Evolutionary conservation across 1,284 basidiomycete genomes (phyloP).

Genomic region (Pseudozyma sp.): DNA sequence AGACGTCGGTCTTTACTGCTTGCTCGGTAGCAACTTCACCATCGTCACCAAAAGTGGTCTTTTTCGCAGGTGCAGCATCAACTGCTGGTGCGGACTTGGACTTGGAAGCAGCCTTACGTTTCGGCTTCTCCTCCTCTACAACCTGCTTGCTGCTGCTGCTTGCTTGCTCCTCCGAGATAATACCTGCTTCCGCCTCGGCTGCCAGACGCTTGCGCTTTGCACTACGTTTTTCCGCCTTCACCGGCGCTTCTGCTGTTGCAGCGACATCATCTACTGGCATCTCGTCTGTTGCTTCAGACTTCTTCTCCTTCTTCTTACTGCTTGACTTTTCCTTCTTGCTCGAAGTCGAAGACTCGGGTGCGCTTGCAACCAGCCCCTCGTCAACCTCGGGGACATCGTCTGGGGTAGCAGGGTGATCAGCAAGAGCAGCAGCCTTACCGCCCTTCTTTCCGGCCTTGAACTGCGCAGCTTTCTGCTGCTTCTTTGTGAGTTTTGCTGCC

Average conservation of each 20-base stretch:
- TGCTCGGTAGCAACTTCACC: conserved; percentile 35
- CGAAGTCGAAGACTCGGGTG: conserved; percentile 14
- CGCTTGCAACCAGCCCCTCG: not conserved
- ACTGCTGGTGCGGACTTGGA: conserved; percentile 10
- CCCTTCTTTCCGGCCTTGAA: conserved; percentile 52
- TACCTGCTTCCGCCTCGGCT: conserved; percentile 30
- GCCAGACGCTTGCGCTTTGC: conserved; percentile 51
- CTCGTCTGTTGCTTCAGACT: not conserved
- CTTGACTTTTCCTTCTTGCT: not conserved
- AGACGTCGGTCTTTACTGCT: conserved; percentile 9
- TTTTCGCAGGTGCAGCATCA: conserved; percentile 27
- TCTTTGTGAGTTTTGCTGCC: conserved; percentile 54
- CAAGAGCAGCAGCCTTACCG: conserved; percentile 35
- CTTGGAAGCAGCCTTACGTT: conserved; percentile 22
- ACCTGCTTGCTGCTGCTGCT: conserved; percentile 8
- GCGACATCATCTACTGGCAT: not conserved
- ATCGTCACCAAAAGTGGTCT: conserved; percentile 47
- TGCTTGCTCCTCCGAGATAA: conserved; percentile 1
- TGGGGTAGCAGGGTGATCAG: conserved; percentile 28
- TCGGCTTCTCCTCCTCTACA: conserved; percentile 14
- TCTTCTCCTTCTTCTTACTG: conserved; percentile 1
- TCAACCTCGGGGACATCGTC: conserved; percentile 29
- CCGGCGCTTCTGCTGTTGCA: conserved; percentile 11
- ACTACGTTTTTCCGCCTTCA: conserved; percentile 38
- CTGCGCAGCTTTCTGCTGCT: conserved; percentile 57